Percentiles rank a stretch among this genome's conserved stretches.
phyloP scores from a whole-genome alignment of 257 asterid genomes.

The Linderniella brevidens region DNA sequence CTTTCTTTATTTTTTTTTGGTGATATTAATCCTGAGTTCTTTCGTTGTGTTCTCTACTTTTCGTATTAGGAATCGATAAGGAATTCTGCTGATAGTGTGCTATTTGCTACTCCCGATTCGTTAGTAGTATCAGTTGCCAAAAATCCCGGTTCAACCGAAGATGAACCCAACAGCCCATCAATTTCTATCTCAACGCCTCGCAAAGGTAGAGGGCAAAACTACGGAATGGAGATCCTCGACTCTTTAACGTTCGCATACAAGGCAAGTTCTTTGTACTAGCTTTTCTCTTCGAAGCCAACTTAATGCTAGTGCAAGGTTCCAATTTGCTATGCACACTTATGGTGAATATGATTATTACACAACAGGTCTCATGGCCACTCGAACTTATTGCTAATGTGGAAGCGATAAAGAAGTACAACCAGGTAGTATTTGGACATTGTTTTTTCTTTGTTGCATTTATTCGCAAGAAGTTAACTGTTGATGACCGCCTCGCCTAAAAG shows the following conservation, averaged over 20 bases:
- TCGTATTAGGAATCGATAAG: constrained; percentile 72
- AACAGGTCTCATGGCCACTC: constrained; percentile 92
- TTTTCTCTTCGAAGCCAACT: neutral
- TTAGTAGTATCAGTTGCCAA: constrained; percentile 58
- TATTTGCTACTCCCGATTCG: constrained; percentile 66
- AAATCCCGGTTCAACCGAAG: constrained; percentile 29
- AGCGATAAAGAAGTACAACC: constrained; percentile 84
- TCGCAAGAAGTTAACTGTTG: constrained; percentile 5
- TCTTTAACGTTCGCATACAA: constrained; percentile 71
- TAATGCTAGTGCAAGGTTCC: constrained; percentile 1
- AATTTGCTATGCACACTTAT: no score
- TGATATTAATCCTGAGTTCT: no score
- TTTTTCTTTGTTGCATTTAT: constrained; percentile 3
- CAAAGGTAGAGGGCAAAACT: constrained; percentile 44
- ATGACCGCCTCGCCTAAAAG: no score
- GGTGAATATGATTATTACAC: neutral
- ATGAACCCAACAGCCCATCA: constrained; percentile 32
- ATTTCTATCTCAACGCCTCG: constrained; percentile 45
- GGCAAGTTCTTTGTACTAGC: constrained; percentile 17
- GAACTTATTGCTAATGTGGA: constrained; percentile 86
- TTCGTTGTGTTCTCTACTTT: constrained; percentile 5
- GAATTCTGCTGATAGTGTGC: constrained; percentile 73
- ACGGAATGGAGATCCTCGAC: constrained; percentile 69
- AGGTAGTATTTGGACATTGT: constrained; percentile 42
- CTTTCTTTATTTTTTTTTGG: no score